Percentiles rank a stretch among this genome's conserved stretches.
These are phyloP conservation scores for Scytalidium lignicola DNA, from an alignment of 2,329 filamentous ascomycete species.

Conservation along the genomic window DNA sequence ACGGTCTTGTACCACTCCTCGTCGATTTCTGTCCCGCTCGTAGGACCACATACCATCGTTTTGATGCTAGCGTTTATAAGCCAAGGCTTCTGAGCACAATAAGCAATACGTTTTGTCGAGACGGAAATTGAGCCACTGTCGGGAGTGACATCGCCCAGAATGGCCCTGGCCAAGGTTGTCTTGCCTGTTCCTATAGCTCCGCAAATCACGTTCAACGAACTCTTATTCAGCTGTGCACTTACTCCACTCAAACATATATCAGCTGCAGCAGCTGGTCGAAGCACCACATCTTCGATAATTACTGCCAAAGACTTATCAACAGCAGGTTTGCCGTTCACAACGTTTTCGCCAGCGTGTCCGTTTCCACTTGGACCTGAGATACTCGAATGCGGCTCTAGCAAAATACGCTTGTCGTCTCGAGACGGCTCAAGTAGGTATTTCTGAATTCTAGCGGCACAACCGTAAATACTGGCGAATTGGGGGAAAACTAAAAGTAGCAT, in stretches of 20 bases:
- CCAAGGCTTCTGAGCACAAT: slow-evolving; percentile 34
- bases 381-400: background rate
- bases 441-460: slow-evolving; percentile 1
- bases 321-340: background rate
- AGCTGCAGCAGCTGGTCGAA: slow-evolving; percentile 4
- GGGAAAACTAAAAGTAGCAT: slow-evolving; percentile 16
- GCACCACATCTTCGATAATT: slow-evolving; percentile 4
- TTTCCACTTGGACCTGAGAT: background rate
- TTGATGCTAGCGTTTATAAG: slow-evolving; percentile 31
- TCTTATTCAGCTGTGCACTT: slow-evolving; percentile 6
- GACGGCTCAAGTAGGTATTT: slow-evolving; percentile 2
- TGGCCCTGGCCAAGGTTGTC: slow-evolving; percentile 14
- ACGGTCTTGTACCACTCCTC: slow-evolving; percentile 16
- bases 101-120: slow-evolving; percentile 26
- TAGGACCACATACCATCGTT: slow-evolving; percentile 31
- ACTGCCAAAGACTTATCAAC: slow-evolving; percentile 2
- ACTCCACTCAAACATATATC: slow-evolving; percentile 5
- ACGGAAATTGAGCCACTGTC: slow-evolving; percentile 22
- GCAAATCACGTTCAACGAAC: slow-evolving; percentile 8
- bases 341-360: background rate
- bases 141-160: slow-evolving; percentile 16
- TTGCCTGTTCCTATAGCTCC: slow-evolving; percentile 30
- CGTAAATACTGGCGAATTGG: background rate
- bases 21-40: slow-evolving; percentile 8
- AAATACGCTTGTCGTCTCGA: slow-evolving; percentile 1